Percentiles rank a stretch among this genome's conserved stretches.
Evolutionary conservation across 345 rosid species (phyloP).

Genomic region (Trapa incisa): DNA sequence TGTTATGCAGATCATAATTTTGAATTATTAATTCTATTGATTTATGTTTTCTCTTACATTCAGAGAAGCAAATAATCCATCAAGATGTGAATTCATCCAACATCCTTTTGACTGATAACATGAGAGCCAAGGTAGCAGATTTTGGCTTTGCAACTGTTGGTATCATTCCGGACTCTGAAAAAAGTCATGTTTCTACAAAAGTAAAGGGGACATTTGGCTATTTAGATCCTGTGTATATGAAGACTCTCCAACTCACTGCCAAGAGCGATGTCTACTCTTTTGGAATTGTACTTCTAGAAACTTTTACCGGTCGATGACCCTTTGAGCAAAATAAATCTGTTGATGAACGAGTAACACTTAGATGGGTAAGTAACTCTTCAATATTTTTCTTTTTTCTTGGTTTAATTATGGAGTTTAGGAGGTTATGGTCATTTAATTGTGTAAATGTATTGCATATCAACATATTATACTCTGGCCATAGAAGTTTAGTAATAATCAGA

Average conservation of each 20-base stretch:
- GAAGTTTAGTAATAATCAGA: no score
- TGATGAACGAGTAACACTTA: constrained; percentile 40
- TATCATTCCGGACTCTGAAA: constrained; percentile 30
- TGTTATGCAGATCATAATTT: neutral
- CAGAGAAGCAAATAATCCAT: constrained; percentile 88
- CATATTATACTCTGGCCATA: no score
- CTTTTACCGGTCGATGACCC: constrained; percentile 81
- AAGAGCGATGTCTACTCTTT: constrained; percentile 92
- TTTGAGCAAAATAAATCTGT: constrained; percentile 49
- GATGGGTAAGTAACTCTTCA: constrained; percentile 60
- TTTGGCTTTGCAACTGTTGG: constrained; percentile 93
- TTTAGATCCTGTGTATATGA: constrained; percentile 97
- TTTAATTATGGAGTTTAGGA: no score
- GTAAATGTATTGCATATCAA: neutral
- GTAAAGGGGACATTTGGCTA: constrained; percentile 95
- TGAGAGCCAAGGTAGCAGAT: constrained; percentile 97
- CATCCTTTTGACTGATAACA: constrained; percentile 75
- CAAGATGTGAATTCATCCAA: constrained; percentile 92
- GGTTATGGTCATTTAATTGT: neutral
- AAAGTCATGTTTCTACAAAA: constrained; percentile 61
- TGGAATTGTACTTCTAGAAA: constrained; percentile 80
- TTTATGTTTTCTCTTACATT: constrained; percentile 7
- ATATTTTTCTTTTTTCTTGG: neutral
- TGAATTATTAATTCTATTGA: neutral
- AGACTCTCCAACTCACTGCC: constrained; percentile 75